Percentiles rank a stretch among this genome's conserved stretches.
Evolutionary conservation across 208 protist species (phyloP).

Genomic region (Porcisia hertigi): DNA sequence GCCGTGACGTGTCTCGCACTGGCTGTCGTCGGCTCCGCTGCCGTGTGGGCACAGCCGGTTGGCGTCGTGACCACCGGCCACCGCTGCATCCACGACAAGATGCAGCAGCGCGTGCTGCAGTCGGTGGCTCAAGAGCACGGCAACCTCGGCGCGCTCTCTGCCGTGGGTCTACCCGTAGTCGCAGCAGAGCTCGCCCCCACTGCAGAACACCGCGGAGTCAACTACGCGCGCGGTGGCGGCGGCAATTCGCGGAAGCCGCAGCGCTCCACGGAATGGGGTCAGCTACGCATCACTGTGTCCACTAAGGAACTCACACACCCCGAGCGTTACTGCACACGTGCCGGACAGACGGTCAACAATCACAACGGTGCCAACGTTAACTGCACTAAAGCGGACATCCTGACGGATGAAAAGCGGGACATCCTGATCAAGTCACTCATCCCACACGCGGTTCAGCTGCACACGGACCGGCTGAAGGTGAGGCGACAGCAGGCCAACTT

Average conservation of each 20-base stretch:
- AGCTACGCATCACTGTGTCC: constrained; percentile 26
- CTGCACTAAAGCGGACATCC: constrained; percentile 32
- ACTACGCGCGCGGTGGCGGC: no score
- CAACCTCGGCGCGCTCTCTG: neutral
- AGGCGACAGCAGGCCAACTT: no score
- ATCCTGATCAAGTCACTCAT: constrained; percentile 35
- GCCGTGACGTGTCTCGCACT: constrained; percentile 34
- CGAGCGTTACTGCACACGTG: constrained; percentile 38
- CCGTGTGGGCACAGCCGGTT: no score
- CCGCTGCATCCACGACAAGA: no score
- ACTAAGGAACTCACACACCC: constrained; percentile 31
- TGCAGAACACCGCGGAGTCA: no score
- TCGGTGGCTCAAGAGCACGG: constrained; percentile 5
- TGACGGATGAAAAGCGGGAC: constrained; percentile 36
- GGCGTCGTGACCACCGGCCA: no score
- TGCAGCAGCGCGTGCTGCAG: no score
- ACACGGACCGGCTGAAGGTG: no score
- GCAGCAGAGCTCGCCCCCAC: no score
- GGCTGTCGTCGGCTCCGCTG: no score
- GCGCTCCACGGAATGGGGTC: no score
- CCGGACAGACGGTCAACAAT: constrained; percentile 17
- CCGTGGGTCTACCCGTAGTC: constrained; percentile 3
- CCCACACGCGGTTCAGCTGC: constrained; percentile 45
- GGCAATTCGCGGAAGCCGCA: no score
- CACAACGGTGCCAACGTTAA: constrained; percentile 17